phyloP scores from a whole-genome alignment of 2,329 filamentous ascomycete species.

The Monilinia polystroma region DNA sequence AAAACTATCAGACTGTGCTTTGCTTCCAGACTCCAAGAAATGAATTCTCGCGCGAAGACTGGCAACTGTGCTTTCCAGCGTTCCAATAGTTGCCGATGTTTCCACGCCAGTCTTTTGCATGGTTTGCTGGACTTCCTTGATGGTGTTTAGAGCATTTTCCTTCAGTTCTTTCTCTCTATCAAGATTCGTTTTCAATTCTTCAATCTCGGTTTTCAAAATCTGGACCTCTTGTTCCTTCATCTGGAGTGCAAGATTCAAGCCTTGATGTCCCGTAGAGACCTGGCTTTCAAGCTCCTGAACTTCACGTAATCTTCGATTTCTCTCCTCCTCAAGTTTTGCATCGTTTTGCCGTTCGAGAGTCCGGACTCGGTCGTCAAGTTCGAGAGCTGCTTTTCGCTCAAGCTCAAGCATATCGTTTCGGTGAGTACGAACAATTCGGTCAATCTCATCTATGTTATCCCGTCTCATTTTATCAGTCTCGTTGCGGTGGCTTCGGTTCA shows the following conservation, averaged over 20 bases:
- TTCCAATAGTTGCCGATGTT: conserved; percentile 59
- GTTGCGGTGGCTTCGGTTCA: conserved; percentile 53
- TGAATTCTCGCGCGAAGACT: conserved; percentile 79
- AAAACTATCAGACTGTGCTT: conserved; percentile 85
- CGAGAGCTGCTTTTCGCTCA: conserved; percentile 58
- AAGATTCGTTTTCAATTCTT: conserved; percentile 51
- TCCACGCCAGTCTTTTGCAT: conserved; percentile 53
- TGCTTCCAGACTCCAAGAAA: conserved; percentile 85
- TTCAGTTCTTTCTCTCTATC: conserved; percentile 59
- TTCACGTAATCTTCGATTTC: conserved; percentile 57
- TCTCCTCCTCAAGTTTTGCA: conserved; percentile 64
- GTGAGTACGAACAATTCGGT: conserved; percentile 59
- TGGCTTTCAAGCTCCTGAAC: conserved; percentile 61
- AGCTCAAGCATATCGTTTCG: conserved; percentile 66
- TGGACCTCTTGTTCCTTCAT: conserved; percentile 55
- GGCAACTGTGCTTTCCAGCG: conserved; percentile 72
- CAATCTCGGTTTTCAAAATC: conserved; percentile 48
- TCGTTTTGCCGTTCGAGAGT: conserved; percentile 38
- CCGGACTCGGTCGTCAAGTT: conserved; percentile 38
- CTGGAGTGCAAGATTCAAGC: conserved; percentile 34
- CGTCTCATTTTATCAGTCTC: conserved; percentile 56
- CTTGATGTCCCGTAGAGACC: conserved; percentile 48
- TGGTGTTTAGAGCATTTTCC: conserved; percentile 43
- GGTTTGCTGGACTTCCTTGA: conserved; percentile 48
- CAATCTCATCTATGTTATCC: conserved; percentile 53